Evolutionary conservation across 495 filamentous ascomycete species (phyloP), one percentile per base, ranked within the genome.

Genomic region (Penicillium paxilli): DNA sequence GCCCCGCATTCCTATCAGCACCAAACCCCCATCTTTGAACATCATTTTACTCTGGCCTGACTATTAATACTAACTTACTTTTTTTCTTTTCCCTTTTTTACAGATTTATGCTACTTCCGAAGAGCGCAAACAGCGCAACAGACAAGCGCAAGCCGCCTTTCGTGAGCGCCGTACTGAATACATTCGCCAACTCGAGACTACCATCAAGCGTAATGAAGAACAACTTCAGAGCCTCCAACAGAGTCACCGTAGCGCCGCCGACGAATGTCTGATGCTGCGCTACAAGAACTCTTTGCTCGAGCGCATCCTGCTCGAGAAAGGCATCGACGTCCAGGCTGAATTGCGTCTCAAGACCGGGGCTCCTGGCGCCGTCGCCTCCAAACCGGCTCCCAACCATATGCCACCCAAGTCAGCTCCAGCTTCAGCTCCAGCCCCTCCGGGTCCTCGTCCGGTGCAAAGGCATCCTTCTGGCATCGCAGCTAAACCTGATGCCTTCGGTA

Each of bases 61-160:
- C 40, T n/a, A n/a, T n/a, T n/a, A n/a, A n/a, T n/a, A n/a, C n/a
- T 42, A 42, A 51, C 55, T 60, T 52, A 42, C 47, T 55, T 53
- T 46, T 21, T 42, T 21, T 44, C 53, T 49, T 47, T 11, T 26
- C 26, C 37, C 33, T 40, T 10, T 59, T 45, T 19, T 30, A 33
- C 57, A 95, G 92, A 96, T 97, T 44, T 98, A 98, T 79, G 94
- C 94, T 19, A 98, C 94, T 24, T 97, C 94, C 9, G 94, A 98
- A 71, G 95, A 98, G 73, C 83, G 94, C 64, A 98, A 98, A 77
- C 94, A 97, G 75, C 85, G 95, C 59, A 98, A 98, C 66, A 83
- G 94, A 57, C 95, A 98, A 73, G 94, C 94, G 24, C 94, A 98
- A 70, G 94, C 94, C 41, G 94, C 94, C 24, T 98, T 98, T 65